A percentile compares a stretch with the other conserved stretches of the same genome.
phyloP scores from a whole-genome alignment of 768 basidiomycete genomes.

The Termitomyces titanicus region DNA sequence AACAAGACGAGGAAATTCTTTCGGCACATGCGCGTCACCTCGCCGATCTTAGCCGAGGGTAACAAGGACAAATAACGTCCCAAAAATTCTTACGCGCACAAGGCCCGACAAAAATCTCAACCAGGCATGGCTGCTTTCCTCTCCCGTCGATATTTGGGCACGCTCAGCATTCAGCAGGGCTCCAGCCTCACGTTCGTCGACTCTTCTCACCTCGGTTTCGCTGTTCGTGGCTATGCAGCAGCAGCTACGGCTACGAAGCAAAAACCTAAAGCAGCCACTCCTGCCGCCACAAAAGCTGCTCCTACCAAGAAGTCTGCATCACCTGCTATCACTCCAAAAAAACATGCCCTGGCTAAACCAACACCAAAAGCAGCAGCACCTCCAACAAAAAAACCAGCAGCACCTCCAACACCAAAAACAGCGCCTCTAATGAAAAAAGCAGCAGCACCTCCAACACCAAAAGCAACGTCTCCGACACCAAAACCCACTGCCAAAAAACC shows the following conservation, averaged over 20 bases:
- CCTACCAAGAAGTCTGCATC: neutral
- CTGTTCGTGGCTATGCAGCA: conserved; percentile 8
- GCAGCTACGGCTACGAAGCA: conserved; percentile 6
- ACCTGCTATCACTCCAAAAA: neutral
- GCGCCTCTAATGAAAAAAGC: too few species aligned
- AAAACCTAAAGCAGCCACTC: conserved; percentile 7
- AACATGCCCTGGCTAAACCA: neutral
- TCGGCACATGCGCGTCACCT: conserved; percentile 14
- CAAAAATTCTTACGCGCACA: conserved; percentile 5
- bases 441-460: too few species aligned
- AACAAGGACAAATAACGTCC: neutral
- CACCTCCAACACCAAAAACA: too few species aligned
- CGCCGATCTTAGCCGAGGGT: neutral
- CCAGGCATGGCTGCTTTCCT: conserved; percentile 18
- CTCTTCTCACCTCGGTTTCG: conserved; percentile 4
- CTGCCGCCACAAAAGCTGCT: neutral
- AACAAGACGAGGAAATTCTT: conserved; percentile 14
- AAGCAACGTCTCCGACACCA: too few species aligned
- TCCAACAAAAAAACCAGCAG: too few species aligned
- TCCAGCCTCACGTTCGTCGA: conserved; percentile 5
- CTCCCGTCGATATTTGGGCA: conserved; percentile 13
- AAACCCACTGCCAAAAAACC: neutral
- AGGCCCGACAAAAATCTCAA: neutral
- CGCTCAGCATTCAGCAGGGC: conserved; percentile 9
- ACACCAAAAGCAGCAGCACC: neutral